Evolutionary conservation across 2,329 filamentous ascomycete genomes (phyloP).

Genomic region (Sclerotinia sclerotiorum): DNA sequence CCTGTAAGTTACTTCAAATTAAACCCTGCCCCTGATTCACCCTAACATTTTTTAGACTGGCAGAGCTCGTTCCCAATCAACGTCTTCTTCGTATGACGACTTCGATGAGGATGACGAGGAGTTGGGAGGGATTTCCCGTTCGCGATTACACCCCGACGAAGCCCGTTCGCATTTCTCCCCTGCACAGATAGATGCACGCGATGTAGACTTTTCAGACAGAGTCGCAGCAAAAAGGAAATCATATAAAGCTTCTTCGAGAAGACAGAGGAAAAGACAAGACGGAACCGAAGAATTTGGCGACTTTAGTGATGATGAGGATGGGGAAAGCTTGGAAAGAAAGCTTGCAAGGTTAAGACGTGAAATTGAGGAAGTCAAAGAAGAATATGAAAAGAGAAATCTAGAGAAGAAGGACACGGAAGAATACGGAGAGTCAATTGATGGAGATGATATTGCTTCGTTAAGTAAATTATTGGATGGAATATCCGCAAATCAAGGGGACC

Average conservation of each 20-base stretch:
- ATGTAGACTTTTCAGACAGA: slow-evolving; percentile 87
- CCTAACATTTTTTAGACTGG: slow-evolving; percentile 35
- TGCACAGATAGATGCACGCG: slow-evolving; percentile 70
- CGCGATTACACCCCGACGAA: slow-evolving; percentile 72
- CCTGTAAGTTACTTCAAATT: slow-evolving; percentile 55
- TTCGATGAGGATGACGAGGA: slow-evolving; percentile 65
- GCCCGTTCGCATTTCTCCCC: slow-evolving; percentile 80
- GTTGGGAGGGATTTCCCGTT: slow-evolving; percentile 68
- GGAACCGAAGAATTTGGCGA: slow-evolving; percentile 70
- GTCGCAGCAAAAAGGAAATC: slow-evolving; percentile 79
- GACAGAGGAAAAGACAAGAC: slow-evolving; percentile 61
- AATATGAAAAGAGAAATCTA: slow-evolving; percentile 56
- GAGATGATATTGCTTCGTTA: slow-evolving; percentile 64
- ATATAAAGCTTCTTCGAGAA: slow-evolving; percentile 72
- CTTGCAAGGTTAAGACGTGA: slow-evolving; percentile 82
- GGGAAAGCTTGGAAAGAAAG: slow-evolving; percentile 73
- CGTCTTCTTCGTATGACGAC: slow-evolving; percentile 55
- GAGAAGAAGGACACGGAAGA: slow-evolving; percentile 46
- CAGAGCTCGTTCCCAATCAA: slow-evolving; percentile 56
- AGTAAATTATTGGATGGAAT: slow-evolving; percentile 72
- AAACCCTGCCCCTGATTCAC: no score
- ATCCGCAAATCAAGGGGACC: slow-evolving; percentile 39
- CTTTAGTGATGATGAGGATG: slow-evolving; percentile 72
- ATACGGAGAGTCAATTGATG: slow-evolving; percentile 42
- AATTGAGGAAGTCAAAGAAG: slow-evolving; percentile 67